Percentiles rank a stretch among this genome's conserved stretches.
phyloP scores from a whole-genome alignment of 768 basidiomycete species.

The Boletus tomentosulus region DNA sequence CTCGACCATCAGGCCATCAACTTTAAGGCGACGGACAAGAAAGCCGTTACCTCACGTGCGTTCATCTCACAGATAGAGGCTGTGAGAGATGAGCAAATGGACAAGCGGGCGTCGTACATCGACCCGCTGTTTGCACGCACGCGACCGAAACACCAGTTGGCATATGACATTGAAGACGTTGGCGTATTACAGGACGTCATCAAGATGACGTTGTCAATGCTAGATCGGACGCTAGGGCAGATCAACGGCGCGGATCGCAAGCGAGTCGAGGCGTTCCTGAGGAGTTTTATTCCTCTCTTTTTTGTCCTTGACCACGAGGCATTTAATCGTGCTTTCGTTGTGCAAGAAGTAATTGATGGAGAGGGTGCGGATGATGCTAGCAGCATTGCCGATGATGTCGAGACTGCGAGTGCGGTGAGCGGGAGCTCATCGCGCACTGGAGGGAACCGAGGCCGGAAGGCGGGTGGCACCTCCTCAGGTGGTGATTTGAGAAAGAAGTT shows the following conservation, averaged over 20 bases:
- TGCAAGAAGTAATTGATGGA: constrained; percentile 57
- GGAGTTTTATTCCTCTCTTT: constrained; percentile 72
- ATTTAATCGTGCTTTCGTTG: constrained; percentile 69
- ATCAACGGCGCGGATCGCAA: constrained; percentile 68
- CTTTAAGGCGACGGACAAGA: constrained; percentile 91
- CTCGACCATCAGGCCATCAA: constrained; percentile 90
- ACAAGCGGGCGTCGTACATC: constrained; percentile 59
- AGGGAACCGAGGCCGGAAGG: constrained; percentile 40
- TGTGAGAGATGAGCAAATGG: constrained; percentile 76
- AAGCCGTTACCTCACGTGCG: constrained; percentile 66
- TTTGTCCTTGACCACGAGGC: constrained; percentile 68
- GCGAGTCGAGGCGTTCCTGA: constrained; percentile 77
- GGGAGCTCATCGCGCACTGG: constrained; percentile 27
- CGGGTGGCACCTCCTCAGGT: constrained; percentile 38
- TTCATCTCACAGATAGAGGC: constrained; percentile 84
- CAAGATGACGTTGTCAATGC: constrained; percentile 84
- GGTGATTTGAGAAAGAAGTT: constrained; percentile 77
- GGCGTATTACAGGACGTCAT: constrained; percentile 80
- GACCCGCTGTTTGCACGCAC: constrained; percentile 55
- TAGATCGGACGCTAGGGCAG: constrained; percentile 83
- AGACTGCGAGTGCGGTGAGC: constrained; percentile 29
- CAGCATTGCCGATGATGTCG: constrained; percentile 35
- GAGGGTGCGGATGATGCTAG: constrained; percentile 50
- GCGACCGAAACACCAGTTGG: constrained; percentile 72
- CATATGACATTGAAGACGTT: constrained; percentile 70